These are phyloP conservation scores for Fusarium mundagurra DNA, from an alignment of 2,329 filamentous ascomycete genomes.

Conservation along the genomic window DNA sequence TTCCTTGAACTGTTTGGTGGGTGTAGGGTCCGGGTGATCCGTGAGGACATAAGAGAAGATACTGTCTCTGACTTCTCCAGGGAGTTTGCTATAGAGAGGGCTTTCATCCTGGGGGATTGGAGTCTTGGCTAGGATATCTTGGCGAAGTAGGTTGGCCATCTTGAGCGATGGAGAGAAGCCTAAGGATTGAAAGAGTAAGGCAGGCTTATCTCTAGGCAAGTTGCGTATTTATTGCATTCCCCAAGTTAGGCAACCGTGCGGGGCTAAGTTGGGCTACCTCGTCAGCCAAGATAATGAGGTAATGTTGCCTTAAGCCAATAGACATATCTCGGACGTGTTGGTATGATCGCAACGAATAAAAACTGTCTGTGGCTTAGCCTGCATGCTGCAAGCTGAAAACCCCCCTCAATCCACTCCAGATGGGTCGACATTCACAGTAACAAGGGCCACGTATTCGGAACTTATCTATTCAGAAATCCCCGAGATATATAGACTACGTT, in stretches of 20 bases:
- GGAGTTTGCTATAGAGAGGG: slow-evolving; percentile 52
- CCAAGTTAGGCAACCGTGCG: slow-evolving; percentile 20
- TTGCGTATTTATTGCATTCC: not conserved
- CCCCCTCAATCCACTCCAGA: not conserved
- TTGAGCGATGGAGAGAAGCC: not conserved
- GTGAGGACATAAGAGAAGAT: slow-evolving; percentile 57
- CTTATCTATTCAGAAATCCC: not conserved
- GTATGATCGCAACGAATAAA: not conserved
- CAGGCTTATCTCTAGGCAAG: not conserved
- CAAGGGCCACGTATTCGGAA: too few relatives aligned
- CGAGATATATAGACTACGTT: not conserved
- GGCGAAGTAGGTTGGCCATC: not conserved
- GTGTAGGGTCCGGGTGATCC: slow-evolving; percentile 49
- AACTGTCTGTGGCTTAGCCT: not conserved
- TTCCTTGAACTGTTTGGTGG: slow-evolving; percentile 38
- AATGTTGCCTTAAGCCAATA: not conserved
- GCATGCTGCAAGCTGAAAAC: not conserved
- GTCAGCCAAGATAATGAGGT: not conserved
- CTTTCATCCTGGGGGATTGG: slow-evolving; percentile 19
- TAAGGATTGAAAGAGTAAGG: not conserved
- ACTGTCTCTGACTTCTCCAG: slow-evolving; percentile 58
- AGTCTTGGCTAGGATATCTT: not conserved
- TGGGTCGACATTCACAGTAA: not conserved
- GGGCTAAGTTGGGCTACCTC: not conserved
- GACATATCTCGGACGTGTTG: not conserved